These are phyloP conservation scores for Zygoascus ofunaensis DNA, from an alignment of 805 yeast species.

Conservation along the genomic window DNA sequence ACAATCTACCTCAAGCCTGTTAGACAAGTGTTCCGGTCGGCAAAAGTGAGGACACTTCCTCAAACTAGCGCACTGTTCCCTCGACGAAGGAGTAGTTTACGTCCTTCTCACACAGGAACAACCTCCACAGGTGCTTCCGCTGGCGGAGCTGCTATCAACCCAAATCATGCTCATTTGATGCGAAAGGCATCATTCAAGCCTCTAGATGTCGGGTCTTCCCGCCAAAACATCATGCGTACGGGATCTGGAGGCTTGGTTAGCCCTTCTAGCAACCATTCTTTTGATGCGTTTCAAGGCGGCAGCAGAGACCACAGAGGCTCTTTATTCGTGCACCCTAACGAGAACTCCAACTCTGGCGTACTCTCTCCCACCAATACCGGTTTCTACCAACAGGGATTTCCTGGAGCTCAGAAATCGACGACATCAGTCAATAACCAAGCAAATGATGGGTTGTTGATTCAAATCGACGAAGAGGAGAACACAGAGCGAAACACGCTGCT, in stretches of 20 bases:
- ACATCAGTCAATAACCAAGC: background rate
- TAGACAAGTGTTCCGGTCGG: constrained; percentile 62
- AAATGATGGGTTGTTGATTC: constrained; percentile 4
- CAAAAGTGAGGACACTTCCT: constrained; percentile 43
- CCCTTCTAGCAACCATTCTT: background rate
- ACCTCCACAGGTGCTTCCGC: background rate
- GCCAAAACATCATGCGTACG: background rate
- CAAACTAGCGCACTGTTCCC: constrained; percentile 41
- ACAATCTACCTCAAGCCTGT: constrained; percentile 80
- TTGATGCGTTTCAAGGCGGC: background rate
- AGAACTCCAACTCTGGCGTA: background rate
- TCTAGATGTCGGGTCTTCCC: background rate
- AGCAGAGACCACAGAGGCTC: background rate
- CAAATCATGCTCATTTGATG: background rate
- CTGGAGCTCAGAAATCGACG: background rate
- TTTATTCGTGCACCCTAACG: background rate
- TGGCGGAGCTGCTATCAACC: background rate
- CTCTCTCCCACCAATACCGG: too few relatives aligned
- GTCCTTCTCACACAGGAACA: background rate
- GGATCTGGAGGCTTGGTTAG: background rate
- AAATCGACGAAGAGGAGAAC: constrained; percentile 3
- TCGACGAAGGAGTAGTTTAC: constrained; percentile 4
- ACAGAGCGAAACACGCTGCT: background rate
- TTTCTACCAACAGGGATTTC: background rate
- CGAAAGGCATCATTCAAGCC: background rate